These are phyloP conservation scores for Spiromastix sp. DNA, from an alignment of 2,329 filamentous ascomycete species.

Conservation along the genomic window DNA sequence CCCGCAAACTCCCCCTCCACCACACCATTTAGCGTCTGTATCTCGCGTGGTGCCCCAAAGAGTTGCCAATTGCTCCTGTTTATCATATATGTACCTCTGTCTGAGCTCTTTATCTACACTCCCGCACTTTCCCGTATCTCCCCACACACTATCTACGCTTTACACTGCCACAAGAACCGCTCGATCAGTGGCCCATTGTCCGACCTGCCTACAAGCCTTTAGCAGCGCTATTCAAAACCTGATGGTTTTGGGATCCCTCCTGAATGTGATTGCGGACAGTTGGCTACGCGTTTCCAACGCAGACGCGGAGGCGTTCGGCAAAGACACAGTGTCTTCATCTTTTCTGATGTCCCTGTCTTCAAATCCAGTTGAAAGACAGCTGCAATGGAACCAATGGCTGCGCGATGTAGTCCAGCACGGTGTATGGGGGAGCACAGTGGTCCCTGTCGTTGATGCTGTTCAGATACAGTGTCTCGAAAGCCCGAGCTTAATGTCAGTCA, in stretches of 20 bases:
- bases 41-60: neutral
- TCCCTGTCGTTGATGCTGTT: constrained; percentile 13
- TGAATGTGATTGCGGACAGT: constrained; percentile 34
- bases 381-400: constrained; percentile 30
- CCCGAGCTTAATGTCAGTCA: constrained; percentile 27
- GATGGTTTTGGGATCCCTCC: constrained; percentile 35
- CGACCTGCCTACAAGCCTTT: constrained; percentile 31
- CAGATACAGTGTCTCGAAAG: constrained; percentile 20
- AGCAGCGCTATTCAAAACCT: constrained; percentile 35
- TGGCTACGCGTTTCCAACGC: constrained; percentile 32
- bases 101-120: constrained; percentile 33
- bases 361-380: constrained; percentile 17
- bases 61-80: constrained; percentile 22
- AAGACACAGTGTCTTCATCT: constrained; percentile 22
- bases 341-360: constrained; percentile 19
- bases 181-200: constrained; percentile 31
- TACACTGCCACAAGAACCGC: constrained; percentile 33
- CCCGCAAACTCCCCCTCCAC: neutral
- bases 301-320: constrained; percentile 26
- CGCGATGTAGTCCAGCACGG: constrained; percentile 25
- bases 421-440: constrained; percentile 23
- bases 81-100: constrained; percentile 34
- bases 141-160: constrained; percentile 33
- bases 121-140: constrained; percentile 31
- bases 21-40: neutral